Conservation (phyloP, 176 grass and related monocot species). For the Urochloa ruziziensis region DNA sequence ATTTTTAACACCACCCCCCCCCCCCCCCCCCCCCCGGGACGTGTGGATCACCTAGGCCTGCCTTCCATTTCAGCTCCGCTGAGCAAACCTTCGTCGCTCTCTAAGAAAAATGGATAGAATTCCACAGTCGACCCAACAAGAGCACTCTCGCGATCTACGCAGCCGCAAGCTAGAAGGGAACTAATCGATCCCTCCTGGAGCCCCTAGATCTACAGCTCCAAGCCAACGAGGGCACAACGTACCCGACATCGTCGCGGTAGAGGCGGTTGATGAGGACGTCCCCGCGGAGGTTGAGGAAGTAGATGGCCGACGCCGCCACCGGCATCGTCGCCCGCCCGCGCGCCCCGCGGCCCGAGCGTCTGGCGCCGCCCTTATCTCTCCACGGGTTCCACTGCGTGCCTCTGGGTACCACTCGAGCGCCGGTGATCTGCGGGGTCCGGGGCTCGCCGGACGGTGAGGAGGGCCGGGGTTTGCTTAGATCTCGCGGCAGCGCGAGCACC, state of each 20-base stretch:
- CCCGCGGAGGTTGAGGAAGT: constrained; percentile 91
- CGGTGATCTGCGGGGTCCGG: background rate
- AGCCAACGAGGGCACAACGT: constrained; percentile 4
- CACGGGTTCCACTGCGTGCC: background rate
- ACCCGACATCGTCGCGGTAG: constrained; percentile 97
- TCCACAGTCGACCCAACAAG: background rate
- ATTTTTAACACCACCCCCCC: constrained; percentile 25
- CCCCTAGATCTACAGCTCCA: constrained; percentile 43
- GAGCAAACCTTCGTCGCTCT: background rate
- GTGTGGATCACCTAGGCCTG: background rate
- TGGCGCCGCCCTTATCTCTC: constrained; percentile 7
- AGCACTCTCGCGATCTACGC: constrained; percentile 25
- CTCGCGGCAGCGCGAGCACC: constrained; percentile 28
- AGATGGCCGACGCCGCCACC: constrained; percentile 89
- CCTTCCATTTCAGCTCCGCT: background rate
- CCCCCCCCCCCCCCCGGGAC: no score
- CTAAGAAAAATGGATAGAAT: background rate
- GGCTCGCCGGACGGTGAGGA: constrained; percentile 37
- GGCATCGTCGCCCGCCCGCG: constrained; percentile 67
- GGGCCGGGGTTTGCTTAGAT: constrained; percentile 37
- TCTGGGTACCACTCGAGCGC: background rate
- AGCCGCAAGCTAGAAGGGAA: background rate
- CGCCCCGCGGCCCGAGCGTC: constrained; percentile 27
- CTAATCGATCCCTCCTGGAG: background rate
- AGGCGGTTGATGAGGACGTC: constrained; percentile 98